Evolutionary conservation across 2,329 filamentous ascomycete genomes (phyloP).

Genomic region (Penicillium occitanis): DNA sequence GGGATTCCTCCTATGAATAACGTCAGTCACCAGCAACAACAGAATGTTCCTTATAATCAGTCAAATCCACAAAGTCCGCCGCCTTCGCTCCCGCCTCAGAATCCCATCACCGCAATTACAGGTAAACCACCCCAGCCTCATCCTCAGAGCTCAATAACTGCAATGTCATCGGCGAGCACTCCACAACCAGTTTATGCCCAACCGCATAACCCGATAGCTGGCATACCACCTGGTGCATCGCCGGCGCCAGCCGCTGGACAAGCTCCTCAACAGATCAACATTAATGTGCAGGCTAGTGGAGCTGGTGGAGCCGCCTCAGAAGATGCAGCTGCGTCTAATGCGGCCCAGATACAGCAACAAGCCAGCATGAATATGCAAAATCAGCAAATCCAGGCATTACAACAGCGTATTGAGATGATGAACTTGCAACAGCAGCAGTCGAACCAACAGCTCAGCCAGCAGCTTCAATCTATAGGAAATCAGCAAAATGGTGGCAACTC

Average conservation of each 20-base stretch:
- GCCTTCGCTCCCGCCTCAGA: slow-evolving; percentile 6
- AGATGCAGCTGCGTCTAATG: not conserved
- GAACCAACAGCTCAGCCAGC: slow-evolving; percentile 8
- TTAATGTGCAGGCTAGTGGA: slow-evolving; percentile 1
- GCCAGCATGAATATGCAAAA: slow-evolving; percentile 8
- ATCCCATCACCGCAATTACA: not conserved
- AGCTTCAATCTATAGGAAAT: not conserved
- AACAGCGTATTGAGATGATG: slow-evolving; percentile 19
- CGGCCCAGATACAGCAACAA: slow-evolving; percentile 9
- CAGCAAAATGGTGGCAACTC: not conserved
- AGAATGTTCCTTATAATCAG: not conserved
- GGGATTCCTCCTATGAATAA: not conserved
- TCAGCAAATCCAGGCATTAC: slow-evolving; percentile 16
- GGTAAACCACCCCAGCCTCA: not conserved
- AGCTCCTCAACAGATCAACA: not conserved
- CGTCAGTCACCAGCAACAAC: not conserved
- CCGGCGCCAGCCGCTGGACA: not conserved
- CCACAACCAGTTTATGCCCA: not conserved
- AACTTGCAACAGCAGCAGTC: slow-evolving; percentile 18
- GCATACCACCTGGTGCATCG: not conserved
- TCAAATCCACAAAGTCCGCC: not conserved
- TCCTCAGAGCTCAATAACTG: not conserved
- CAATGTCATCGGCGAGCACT: not conserved
- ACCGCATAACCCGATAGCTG: not conserved
- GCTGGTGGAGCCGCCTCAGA: not conserved